A percentile compares a stretch with the other conserved stretches of the same genome.
phyloP scores from a whole-genome alignment of 306 rosid genomes.

The Fragaria iinumae region DNA sequence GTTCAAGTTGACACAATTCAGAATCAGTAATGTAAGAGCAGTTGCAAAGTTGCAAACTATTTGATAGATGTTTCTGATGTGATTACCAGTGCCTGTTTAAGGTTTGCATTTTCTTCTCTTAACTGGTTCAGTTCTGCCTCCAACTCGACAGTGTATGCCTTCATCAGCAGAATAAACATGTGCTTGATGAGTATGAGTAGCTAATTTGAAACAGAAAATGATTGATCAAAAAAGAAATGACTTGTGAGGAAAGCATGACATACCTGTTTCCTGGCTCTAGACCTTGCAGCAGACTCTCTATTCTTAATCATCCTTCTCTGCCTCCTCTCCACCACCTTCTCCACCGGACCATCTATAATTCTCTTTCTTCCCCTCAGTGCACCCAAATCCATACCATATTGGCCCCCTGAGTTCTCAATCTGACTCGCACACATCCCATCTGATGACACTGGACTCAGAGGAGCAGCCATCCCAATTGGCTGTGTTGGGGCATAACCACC shows the following conservation, averaged over 20 bases:
- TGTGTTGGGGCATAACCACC: constrained; percentile 45
- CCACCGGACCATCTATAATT: constrained; percentile 72
- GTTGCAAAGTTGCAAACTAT: neutral
- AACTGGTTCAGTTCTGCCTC: constrained; percentile 85
- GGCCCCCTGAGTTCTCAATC: constrained; percentile 43
- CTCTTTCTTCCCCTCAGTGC: constrained; percentile 75
- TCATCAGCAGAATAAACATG: neutral
- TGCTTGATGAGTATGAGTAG: neutral
- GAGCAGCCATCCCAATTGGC: constrained; percentile 41
- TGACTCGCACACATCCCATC: constrained; percentile 53
- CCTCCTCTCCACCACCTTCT: constrained; percentile 89
- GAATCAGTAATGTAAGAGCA: constrained; percentile 17
- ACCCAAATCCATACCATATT: constrained; percentile 60
- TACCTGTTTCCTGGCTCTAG: constrained; percentile 97
- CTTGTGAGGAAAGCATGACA: neutral
- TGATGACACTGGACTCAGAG: constrained; percentile 64
- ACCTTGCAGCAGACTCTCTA: constrained; percentile 93
- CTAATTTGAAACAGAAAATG: neutral
- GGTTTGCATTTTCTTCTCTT: constrained; percentile 64
- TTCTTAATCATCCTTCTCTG: constrained; percentile 98
- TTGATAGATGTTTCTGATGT: constrained; percentile 2
- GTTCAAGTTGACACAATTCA: constrained; percentile 24
- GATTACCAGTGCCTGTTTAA: constrained; percentile 74
- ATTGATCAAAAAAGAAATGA: neutral
- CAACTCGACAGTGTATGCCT: constrained; percentile 92